These are phyloP conservation scores for Cyamopsis tetragonoloba DNA, from an alignment of 306 rosid genomes.

Conservation along the genomic window DNA sequence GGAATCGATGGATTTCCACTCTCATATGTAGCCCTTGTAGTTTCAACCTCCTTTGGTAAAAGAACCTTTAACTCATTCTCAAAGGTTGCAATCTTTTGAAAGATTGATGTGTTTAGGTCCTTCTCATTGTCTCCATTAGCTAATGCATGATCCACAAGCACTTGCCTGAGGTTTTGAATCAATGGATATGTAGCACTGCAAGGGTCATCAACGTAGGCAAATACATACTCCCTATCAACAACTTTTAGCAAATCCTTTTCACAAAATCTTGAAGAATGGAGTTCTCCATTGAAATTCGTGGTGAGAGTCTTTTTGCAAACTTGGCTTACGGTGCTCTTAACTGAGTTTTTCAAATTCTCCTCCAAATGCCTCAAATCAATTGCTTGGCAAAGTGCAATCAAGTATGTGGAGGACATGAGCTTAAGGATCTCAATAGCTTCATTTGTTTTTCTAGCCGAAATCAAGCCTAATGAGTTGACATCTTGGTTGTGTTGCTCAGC, in stretches of 20 bases:
- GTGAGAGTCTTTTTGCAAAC: slow-evolving; percentile 62
- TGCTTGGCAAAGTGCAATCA: slow-evolving; percentile 83
- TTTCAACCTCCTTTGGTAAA: slow-evolving; percentile 78
- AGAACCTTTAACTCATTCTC: slow-evolving; percentile 61
- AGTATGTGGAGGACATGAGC: slow-evolving; percentile 60
- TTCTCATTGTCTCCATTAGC: slow-evolving; percentile 57
- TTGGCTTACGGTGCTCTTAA: slow-evolving; percentile 64
- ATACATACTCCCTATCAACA: slow-evolving; percentile 67
- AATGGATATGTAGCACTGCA: slow-evolving; percentile 76
- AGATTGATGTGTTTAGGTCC: slow-evolving; percentile 61
- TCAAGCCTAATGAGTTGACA: slow-evolving; percentile 72
- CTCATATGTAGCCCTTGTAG: slow-evolving; percentile 55
- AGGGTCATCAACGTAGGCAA: slow-evolving; percentile 65
- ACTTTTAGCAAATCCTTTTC: slow-evolving; percentile 74
- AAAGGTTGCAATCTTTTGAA: slow-evolving; percentile 69
- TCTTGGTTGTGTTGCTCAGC: slow-evolving; percentile 54
- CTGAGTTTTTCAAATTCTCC: slow-evolving; percentile 63
- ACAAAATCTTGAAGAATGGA: slow-evolving; percentile 77
- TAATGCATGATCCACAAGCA: slow-evolving; percentile 71
- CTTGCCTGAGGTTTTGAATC: slow-evolving; percentile 71
- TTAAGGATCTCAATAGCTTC: slow-evolving; percentile 62
- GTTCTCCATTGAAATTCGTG: slow-evolving; percentile 56
- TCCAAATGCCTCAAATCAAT: slow-evolving; percentile 88
- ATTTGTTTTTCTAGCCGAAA: slow-evolving; percentile 73
- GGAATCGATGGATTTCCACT: slow-evolving; percentile 44